phyloP scores from a whole-genome alignment of 2,329 filamentous ascomycete genomes.

The Sporothrix pallida region DNA sequence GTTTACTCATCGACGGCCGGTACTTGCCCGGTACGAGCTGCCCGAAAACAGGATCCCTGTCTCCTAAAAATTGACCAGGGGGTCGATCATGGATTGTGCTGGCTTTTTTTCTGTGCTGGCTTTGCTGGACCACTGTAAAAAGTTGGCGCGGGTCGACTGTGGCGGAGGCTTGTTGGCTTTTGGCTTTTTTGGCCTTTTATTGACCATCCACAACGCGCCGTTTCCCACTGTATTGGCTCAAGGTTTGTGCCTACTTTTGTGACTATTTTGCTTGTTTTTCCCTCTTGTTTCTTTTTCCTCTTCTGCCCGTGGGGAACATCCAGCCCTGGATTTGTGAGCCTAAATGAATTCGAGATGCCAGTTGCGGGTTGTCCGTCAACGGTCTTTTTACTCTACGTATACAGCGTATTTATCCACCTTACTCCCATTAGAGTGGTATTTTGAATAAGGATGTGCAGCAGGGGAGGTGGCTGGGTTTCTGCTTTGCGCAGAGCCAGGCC shows the following conservation, averaged over 20 bases:
- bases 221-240: not conserved
- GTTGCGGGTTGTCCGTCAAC: no score
- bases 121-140: not conserved
- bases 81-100: not conserved
- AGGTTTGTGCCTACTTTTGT: not conserved
- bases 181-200: not conserved
- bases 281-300: not conserved
- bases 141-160: conserved; percentile 11
- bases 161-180: conserved; percentile 9
- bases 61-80: not conserved
- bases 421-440: conserved; percentile 1
- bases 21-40: not conserved
- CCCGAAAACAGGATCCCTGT: conserved; percentile 2
- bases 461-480: not conserved
- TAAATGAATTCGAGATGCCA: not conserved
- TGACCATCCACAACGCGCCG: not conserved
- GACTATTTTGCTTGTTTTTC: not conserved
- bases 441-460: conserved; percentile 20
- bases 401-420: not conserved
- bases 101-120: not conserved
- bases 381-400: no score
- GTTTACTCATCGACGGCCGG: not conserved
- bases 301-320: not conserved
- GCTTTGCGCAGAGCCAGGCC: no score
- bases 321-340: not conserved